These are phyloP conservation scores for Polygonum aviculare DNA, from an alignment of 148 eudicot genomes.

Conservation along the genomic window DNA sequence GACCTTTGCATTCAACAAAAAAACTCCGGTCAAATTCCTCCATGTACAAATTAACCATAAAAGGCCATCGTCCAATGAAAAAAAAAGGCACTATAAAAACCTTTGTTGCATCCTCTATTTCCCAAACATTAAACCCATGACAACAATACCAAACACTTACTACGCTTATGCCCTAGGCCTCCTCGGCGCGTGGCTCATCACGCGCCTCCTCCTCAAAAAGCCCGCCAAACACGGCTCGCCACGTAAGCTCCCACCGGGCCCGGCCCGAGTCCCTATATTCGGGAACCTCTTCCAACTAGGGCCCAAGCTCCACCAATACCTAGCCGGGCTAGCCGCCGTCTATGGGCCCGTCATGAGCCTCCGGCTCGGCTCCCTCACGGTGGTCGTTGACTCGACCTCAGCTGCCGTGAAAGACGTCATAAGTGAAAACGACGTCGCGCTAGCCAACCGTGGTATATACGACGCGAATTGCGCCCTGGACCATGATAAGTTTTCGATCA, in stretches of 20 bases:
- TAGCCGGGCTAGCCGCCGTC: conserved; percentile 28
- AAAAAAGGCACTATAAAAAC: too few relatives aligned
- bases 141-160: too few relatives aligned
- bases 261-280: conserved; percentile 33
- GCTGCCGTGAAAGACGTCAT: conserved; percentile 40
- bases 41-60: too few relatives aligned
- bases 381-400: conserved; percentile 36
- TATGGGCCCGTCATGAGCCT: conserved; percentile 39
- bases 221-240: not conserved
- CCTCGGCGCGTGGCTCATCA: not conserved
- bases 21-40: too few relatives aligned
- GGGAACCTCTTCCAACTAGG: conserved; percentile 48
- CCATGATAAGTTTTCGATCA: conserved; percentile 21
- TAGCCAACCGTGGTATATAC: conserved; percentile 22
- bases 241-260: conserved; percentile 30
- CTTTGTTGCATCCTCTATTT: too few relatives aligned
- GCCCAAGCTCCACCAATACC: conserved; percentile 32
- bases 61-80: too few relatives aligned
- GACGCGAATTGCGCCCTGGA: conserved; percentile 28
- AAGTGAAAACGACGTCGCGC: conserved; percentile 33
- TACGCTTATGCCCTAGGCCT: not conserved
- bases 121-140: too few relatives aligned
- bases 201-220: not conserved
- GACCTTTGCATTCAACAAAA: too few relatives aligned
- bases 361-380: conserved; percentile 28